Evolutionary conservation across 2,329 filamentous ascomycete genomes (phyloP).

Genomic region (Aspergillus japonicus): DNA sequence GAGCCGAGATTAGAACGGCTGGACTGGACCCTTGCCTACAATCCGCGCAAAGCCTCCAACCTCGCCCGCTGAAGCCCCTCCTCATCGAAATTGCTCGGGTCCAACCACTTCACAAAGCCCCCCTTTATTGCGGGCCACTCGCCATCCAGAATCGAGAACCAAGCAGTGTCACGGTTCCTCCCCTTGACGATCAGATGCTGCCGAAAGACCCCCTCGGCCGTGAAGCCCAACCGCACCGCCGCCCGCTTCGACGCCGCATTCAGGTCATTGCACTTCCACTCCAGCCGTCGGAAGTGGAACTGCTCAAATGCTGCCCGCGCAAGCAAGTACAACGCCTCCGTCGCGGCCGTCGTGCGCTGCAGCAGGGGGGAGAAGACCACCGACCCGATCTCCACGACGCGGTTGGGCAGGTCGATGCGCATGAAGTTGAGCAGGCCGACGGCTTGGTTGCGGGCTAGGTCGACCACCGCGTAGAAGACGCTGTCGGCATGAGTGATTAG

Average conservation of each 20-base stretch:
- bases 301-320: constrained; percentile 54
- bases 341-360: constrained; percentile 56
- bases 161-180: constrained; percentile 58
- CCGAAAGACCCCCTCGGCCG: constrained; percentile 59
- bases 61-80: constrained; percentile 34
- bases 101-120: constrained; percentile 57
- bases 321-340: constrained; percentile 60
- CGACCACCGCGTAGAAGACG: constrained; percentile 49
- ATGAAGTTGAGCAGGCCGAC: constrained; percentile 48
- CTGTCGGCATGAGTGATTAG: constrained; percentile 34
- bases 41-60: too few species aligned
- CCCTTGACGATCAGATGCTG: constrained; percentile 63
- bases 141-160: constrained; percentile 58
- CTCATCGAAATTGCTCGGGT: constrained; percentile 55
- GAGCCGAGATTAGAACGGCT: too few species aligned
- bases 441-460: constrained; percentile 31
- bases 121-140: constrained; percentile 62
- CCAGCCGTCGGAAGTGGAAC: constrained; percentile 56
- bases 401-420: constrained; percentile 49
- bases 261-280: constrained; percentile 64
- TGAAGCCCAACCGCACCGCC: constrained; percentile 58
- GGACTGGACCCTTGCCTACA: too few species aligned
- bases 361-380: constrained; percentile 53
- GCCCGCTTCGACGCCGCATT: constrained; percentile 57
- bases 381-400: constrained; percentile 58